A percentile compares a stretch with the other conserved stretches of the same genome.
These are phyloP conservation scores for Amaranthus palmeri DNA, from an alignment of 148 eudicot genomes.

Conservation along the genomic window DNA sequence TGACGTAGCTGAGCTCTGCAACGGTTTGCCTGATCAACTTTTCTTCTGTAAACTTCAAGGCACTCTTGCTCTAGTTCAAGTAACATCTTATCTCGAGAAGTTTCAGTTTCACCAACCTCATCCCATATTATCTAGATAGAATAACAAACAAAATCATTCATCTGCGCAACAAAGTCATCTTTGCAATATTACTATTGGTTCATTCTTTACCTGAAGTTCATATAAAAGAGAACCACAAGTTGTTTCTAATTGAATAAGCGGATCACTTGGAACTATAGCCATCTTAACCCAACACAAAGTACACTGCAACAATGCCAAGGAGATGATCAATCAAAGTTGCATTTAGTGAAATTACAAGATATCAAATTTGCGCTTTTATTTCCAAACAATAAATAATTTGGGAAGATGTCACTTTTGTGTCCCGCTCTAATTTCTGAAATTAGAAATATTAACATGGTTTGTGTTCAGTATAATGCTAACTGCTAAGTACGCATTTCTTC, in stretches of 20 bases:
- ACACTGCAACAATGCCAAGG: constrained; percentile 5
- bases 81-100: constrained; percentile 48
- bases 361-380: too few relatives aligned
- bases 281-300: constrained; percentile 17
- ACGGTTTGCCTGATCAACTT: constrained; percentile 57
- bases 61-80: constrained; percentile 61
- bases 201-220: constrained; percentile 38
- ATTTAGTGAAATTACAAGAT: too few relatives aligned
- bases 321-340: background rate
- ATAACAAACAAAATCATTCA: constrained; percentile 4
- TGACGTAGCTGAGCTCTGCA: constrained; percentile 56
- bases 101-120: constrained; percentile 56
- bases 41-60: constrained; percentile 56
- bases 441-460: too few relatives aligned
- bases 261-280: constrained; percentile 30
- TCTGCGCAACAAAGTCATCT: background rate
- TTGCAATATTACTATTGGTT: background rate
- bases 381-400: too few relatives aligned
- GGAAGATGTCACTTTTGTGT: too few relatives aligned
- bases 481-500: too few relatives aligned
- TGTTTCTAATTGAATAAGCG: constrained; percentile 42
- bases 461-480: too few relatives aligned
- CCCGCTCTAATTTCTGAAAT: too few relatives aligned
- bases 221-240: constrained; percentile 49
- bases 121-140: constrained; percentile 54